phyloP scores from a whole-genome alignment of 768 basidiomycete genomes.

The Pisolithus microcarpus region DNA sequence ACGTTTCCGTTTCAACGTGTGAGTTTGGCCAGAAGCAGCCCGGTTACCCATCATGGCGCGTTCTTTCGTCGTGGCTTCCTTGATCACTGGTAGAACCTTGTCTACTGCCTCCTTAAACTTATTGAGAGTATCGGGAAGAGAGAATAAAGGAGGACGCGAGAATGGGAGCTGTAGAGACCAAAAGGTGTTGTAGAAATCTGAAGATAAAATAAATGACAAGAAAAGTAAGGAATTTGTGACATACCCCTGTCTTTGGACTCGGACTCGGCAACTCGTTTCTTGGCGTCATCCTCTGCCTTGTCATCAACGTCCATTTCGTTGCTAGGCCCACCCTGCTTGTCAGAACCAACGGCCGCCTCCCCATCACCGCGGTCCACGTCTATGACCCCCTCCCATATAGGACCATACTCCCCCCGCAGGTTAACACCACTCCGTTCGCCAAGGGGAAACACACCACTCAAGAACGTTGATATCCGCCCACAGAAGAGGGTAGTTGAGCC shows the following conservation, averaged over 20 bases:
- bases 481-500: constrained; percentile 81
- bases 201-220: constrained; percentile 4
- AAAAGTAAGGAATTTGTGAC: constrained; percentile 2
- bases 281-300: constrained; percentile 17
- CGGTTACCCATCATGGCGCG: constrained; percentile 82
- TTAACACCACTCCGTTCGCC: constrained; percentile 91
- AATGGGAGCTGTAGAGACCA: constrained; percentile 87
- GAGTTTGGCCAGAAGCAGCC: constrained; percentile 30
- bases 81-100: constrained; percentile 70
- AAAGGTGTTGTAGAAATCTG: constrained; percentile 81
- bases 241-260: constrained; percentile 44
- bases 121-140: constrained; percentile 44
- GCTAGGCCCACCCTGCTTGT: constrained; percentile 27
- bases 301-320: constrained; percentile 64
- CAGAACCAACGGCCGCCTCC: constrained; percentile 24
- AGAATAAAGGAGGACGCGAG: constrained; percentile 71
- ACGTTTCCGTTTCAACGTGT: constrained; percentile 55
- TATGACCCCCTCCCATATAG: constrained; percentile 64
- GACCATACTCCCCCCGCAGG: constrained; percentile 79
- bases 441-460: constrained; percentile 79
- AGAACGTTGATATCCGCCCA: constrained; percentile 81
- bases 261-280: constrained; percentile 28
- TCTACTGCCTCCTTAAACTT: constrained; percentile 66
- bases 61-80: constrained; percentile 83
- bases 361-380: constrained; percentile 30